These are phyloP conservation scores for Syzygium syzygioides DNA, from an alignment of 441 rosid genomes.

Conservation along the genomic window DNA sequence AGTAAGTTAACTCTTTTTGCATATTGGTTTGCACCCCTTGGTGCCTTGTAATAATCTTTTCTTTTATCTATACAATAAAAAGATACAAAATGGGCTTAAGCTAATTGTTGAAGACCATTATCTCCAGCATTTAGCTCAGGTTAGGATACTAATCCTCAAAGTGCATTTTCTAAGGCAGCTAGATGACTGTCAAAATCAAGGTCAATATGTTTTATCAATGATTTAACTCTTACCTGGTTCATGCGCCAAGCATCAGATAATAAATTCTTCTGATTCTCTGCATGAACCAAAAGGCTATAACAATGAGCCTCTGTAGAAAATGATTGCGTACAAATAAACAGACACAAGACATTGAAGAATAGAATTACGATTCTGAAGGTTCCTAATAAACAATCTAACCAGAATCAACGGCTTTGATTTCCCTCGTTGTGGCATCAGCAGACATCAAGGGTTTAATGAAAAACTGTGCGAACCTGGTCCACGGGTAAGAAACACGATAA, in stretches of 20 bases:
- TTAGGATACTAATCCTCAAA: neutral
- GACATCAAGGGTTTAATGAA: slow-evolving; percentile 91
- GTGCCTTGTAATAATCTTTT: neutral
- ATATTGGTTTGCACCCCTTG: neutral
- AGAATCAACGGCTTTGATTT: slow-evolving; percentile 92
- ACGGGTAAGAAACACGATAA: slow-evolving; percentile 10
- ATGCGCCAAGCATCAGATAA: slow-evolving; percentile 84
- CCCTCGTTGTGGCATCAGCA: slow-evolving; percentile 84
- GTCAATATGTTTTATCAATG: neutral
- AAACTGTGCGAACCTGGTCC: slow-evolving; percentile 78
- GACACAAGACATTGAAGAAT: neutral
- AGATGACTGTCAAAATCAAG: neutral
- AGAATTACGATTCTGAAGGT: neutral
- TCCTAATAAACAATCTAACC: slow-evolving; percentile 30
- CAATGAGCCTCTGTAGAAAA: neutral
- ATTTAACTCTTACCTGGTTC: slow-evolving; percentile 48
- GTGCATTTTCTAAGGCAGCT: neutral
- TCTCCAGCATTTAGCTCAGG: neutral
- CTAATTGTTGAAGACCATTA: neutral
- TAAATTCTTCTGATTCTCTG: slow-evolving; percentile 91
- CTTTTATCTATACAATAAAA: neutral
- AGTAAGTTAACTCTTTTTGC: neutral
- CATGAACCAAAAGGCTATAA: slow-evolving; percentile 9
- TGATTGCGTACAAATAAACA: neutral
- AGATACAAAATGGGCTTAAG: neutral